phyloP scores from a whole-genome alignment of 1,284 basidiomycete species.

The Pseudozyma pruni region DNA sequence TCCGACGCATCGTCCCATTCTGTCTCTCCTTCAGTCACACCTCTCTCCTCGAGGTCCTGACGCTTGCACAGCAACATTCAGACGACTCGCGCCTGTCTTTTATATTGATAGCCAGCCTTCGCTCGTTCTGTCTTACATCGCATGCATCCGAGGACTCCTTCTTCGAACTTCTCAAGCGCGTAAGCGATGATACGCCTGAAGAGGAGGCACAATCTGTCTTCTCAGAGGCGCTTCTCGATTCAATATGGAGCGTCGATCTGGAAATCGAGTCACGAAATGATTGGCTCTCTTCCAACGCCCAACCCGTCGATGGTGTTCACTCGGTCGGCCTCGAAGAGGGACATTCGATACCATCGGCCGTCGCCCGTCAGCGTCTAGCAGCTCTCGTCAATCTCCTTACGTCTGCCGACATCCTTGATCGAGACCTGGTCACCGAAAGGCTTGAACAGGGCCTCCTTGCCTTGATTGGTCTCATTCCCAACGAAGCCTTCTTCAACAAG shows the following conservation, averaged over 20 bases:
- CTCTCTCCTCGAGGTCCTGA: slow-evolving; percentile 9
- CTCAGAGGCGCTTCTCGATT: slow-evolving; percentile 50
- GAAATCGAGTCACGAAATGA: slow-evolving; percentile 60
- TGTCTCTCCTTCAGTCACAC: slow-evolving; percentile 7
- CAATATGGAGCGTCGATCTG: slow-evolving; percentile 58
- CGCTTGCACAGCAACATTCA: neutral
- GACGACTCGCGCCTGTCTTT: slow-evolving; percentile 7
- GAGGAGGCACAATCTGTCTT: neutral
- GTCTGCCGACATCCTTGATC: slow-evolving; percentile 12
- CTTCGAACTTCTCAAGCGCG: slow-evolving; percentile 1
- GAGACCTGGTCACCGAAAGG: slow-evolving; percentile 24
- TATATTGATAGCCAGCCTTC: slow-evolving; percentile 8
- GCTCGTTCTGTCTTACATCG: slow-evolving; percentile 13
- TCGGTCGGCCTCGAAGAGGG: slow-evolving; percentile 10
- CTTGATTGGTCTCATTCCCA: slow-evolving; percentile 45
- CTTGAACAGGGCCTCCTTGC: slow-evolving; percentile 55
- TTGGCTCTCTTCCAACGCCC: slow-evolving; percentile 5
- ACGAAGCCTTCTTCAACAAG: slow-evolving; percentile 53
- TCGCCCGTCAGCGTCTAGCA: slow-evolving; percentile 33
- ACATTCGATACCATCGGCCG: slow-evolving; percentile 18
- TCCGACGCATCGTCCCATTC: slow-evolving; percentile 4
- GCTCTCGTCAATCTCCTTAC: slow-evolving; percentile 31
- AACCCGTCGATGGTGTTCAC: neutral
- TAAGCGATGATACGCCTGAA: neutral
- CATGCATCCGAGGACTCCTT: slow-evolving; percentile 7